Evolutionary conservation across 2,329 filamentous ascomycete species (phyloP), one percentile per base, ranked within the genome.

Genomic region (Talaromyces sp.): DNA sequence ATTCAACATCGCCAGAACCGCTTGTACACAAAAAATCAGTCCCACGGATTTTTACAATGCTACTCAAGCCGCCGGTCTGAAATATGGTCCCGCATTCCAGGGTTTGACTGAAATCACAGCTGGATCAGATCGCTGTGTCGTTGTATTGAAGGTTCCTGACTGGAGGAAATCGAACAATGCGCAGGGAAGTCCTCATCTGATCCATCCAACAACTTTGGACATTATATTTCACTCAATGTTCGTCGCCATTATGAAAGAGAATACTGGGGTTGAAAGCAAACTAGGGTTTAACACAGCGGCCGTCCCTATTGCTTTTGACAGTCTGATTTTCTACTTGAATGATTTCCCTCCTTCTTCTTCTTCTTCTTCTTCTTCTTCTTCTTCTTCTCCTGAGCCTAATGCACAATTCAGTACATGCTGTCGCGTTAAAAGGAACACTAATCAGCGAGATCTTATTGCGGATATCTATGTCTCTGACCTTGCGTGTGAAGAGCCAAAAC

Each of bases 141-240:
- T 22, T 3, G n/a, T 37, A 13, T 11, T 64, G 11, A 58, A 19
- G 3, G 27, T 64, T 52, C 39, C 62, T 37, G 54, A 64, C 35
- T 58, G 50, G 27, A 50, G 33, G 16, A 31, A 54, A 31, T 47
- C 41, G 3, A 79, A 78, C 75, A 74, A 76, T 14, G 71, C 72
- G n/a, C 68, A 69, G 1, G 74, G 73, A 45, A 70, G 74, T 52
- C 63, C 71, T 1, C 75, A 78, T 65, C 35, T 77, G 3, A 74
- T 79, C 27, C 77, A 79, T 19, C 77, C 77, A 13, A 69, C 72
- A 9, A 77, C 76, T 2, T 69, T 79, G 60, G 75, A 79, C 33
- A 72, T 68, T 50, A 72, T 76, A 63, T 70, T 78, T 14, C 74
- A 76, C 31, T 70, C 71, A 5, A 64, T 73, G 8, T 62, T 72